Conservation (phyloP, 2,329 filamentous ascomycete genomes). For the Fusarium sp. region DNA sequence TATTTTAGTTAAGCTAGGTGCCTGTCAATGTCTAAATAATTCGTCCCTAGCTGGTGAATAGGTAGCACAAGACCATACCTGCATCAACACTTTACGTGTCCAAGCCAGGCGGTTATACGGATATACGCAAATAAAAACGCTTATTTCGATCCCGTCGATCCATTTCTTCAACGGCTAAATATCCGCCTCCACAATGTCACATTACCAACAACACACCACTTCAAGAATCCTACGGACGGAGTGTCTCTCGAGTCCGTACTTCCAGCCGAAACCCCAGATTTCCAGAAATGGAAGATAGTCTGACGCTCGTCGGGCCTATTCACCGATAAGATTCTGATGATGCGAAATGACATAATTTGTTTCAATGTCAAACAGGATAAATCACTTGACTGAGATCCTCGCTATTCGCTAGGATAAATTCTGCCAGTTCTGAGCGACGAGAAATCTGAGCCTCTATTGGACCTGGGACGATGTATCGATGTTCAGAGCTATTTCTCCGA, state of each 20-base stretch:
- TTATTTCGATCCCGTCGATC: not conserved
- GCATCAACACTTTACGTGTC: not conserved
- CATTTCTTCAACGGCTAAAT: not conserved
- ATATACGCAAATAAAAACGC: not conserved
- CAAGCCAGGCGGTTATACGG: not conserved
- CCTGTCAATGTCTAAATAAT: too few species aligned
- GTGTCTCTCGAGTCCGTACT: slow-evolving; percentile 5
- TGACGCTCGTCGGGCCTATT: not conserved
- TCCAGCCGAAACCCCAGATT: slow-evolving; percentile 21
- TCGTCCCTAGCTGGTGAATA: accelerated
- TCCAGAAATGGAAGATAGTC: not conserved
- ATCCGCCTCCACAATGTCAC: not conserved
- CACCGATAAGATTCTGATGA: not conserved
- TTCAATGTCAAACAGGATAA: too few species aligned
- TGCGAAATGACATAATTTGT: not conserved
- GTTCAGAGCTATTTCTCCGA: too few species aligned
- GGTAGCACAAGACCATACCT: not conserved
- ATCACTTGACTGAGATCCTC: too few species aligned
- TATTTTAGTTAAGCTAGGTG: too few species aligned
- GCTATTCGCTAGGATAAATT: too few species aligned
- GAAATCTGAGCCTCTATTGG: too few species aligned
- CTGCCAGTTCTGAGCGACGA: too few species aligned
- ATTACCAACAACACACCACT: slow-evolving; percentile 2
- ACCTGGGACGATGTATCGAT: too few species aligned
- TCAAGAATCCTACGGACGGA: not conserved